Percentiles rank a stretch among this genome's conserved stretches.
Evolutionary conservation across 2,329 filamentous ascomycete genomes (phyloP).

Genomic region (Gliomastix tumulicola): DNA sequence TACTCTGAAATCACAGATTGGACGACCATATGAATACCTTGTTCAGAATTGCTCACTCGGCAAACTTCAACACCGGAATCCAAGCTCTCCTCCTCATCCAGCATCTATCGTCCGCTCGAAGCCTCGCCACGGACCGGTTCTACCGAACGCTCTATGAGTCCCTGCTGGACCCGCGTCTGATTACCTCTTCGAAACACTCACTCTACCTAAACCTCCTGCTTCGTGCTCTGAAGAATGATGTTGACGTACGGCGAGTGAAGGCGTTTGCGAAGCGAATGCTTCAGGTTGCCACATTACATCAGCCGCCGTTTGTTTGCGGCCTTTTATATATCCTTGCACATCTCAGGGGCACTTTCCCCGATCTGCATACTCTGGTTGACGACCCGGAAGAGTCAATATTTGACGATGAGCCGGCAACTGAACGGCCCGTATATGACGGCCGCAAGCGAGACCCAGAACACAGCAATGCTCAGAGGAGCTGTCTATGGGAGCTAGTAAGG

Average conservation of each 20-base stretch:
- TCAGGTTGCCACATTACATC: constrained; percentile 80
- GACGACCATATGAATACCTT: constrained; percentile 88
- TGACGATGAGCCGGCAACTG: constrained; percentile 55
- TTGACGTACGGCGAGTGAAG: constrained; percentile 87
- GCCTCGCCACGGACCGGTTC: constrained; percentile 80
- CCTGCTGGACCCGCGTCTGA: constrained; percentile 78
- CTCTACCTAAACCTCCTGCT: constrained; percentile 91
- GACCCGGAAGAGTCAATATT: constrained; percentile 65
- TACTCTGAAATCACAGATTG: constrained; percentile 45
- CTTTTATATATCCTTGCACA: constrained; percentile 86
- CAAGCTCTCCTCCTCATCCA: constrained; percentile 94
- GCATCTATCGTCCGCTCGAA: constrained; percentile 75
- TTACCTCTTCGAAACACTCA: constrained; percentile 88
- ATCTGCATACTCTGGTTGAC: constrained; percentile 69
- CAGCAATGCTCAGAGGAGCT: constrained; percentile 87
- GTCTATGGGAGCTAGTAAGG: constrained; percentile 82
- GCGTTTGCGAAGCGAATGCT: constrained; percentile 92
- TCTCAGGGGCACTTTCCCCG: constrained; percentile 71
- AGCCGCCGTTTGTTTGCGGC: constrained; percentile 87
- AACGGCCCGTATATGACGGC: constrained; percentile 62
- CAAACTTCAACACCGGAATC: constrained; percentile 98
- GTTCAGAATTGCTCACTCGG: constrained; percentile 93
- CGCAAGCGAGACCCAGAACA: constrained; percentile 88
- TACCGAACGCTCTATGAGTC: constrained; percentile 96
- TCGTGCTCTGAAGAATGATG: constrained; percentile 78